Conservation (phyloP, 495 filamentous ascomycete species). For the Penicillium robsamsonii region DNA sequence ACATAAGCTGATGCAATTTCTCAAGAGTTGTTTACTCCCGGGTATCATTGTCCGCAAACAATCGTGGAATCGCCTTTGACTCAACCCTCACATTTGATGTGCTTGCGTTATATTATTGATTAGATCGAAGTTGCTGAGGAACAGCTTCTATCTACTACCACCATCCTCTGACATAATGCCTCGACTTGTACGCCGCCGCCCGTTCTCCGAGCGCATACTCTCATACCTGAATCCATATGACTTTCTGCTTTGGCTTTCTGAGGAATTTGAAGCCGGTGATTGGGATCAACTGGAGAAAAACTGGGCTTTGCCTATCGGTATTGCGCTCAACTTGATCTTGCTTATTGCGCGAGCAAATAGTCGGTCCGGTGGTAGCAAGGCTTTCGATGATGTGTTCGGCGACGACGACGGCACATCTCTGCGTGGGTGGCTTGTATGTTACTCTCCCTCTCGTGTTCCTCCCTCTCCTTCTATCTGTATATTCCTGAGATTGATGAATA, state of each 20-base stretch:
- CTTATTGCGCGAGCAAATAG: slow-evolving; percentile 79
- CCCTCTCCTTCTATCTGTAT: neutral
- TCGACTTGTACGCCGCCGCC: slow-evolving; percentile 75
- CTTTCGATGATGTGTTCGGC: slow-evolving; percentile 79
- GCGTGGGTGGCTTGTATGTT: slow-evolving; percentile 76
- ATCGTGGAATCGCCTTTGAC: neutral
- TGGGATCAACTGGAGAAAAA: slow-evolving; percentile 77
- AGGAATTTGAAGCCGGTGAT: slow-evolving; percentile 82
- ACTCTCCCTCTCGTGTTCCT: neutral
- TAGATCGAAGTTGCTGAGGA: slow-evolving; percentile 26
- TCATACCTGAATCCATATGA: slow-evolving; percentile 82
- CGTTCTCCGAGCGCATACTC: slow-evolving; percentile 73
- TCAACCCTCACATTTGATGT: slow-evolving; percentile 13
- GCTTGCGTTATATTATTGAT: slow-evolving; percentile 1
- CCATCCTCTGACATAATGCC: slow-evolving; percentile 50
- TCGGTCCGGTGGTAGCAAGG: slow-evolving; percentile 39
- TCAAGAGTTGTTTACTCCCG: slow-evolving; percentile 19
- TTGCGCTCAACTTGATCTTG: slow-evolving; percentile 74
- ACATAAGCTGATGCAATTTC: slow-evolving; percentile 30
- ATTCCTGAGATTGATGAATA: neutral
- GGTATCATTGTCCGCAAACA: slow-evolving; percentile 7
- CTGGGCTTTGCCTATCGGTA: slow-evolving; percentile 70
- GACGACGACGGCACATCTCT: slow-evolving; percentile 63
- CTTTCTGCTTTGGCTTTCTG: slow-evolving; percentile 82
- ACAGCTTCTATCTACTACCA: slow-evolving; percentile 16